Evolutionary conservation across 2,329 filamentous ascomycete genomes (phyloP).

Genomic region (Hymenoscyphus scutula): DNA sequence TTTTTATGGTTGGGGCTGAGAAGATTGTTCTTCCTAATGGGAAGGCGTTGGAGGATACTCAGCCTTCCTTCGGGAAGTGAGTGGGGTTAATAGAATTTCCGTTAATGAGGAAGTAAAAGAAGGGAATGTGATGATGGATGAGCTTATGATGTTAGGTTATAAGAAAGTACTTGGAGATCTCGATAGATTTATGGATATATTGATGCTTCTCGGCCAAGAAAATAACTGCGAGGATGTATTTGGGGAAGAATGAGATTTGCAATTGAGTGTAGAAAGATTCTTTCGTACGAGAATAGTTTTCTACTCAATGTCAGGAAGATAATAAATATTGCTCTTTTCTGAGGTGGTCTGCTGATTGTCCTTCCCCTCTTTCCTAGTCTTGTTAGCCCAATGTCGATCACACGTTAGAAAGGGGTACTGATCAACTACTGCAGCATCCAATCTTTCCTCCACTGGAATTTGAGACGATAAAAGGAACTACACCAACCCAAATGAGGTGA

Average conservation of each 20-base stretch:
- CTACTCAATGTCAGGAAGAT: no score
- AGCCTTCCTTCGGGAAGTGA: background rate
- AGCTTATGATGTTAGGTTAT: background rate
- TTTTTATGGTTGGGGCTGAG: constrained; percentile 41
- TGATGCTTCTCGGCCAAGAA: background rate
- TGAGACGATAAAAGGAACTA: background rate
- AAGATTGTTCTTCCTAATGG: constrained; percentile 41
- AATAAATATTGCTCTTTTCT: no score
- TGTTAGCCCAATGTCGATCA: no score
- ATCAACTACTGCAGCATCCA: background rate
- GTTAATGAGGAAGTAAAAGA: background rate
- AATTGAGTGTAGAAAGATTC: no score
- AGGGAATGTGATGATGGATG: background rate
- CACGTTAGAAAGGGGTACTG: background rate
- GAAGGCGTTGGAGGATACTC: constrained; percentile 36
- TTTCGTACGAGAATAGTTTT: no score
- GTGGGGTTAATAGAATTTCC: no score
- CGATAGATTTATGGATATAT: background rate
- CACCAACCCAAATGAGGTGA: background rate
- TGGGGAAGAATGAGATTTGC: no score
- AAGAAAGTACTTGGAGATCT: background rate
- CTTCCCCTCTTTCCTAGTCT: no score
- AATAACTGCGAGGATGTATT: no score
- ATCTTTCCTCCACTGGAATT: background rate
- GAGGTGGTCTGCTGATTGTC: no score